Base-by-base conservation (phyloP, 805 yeast genomes). In the Candida verbasci region DNA sequence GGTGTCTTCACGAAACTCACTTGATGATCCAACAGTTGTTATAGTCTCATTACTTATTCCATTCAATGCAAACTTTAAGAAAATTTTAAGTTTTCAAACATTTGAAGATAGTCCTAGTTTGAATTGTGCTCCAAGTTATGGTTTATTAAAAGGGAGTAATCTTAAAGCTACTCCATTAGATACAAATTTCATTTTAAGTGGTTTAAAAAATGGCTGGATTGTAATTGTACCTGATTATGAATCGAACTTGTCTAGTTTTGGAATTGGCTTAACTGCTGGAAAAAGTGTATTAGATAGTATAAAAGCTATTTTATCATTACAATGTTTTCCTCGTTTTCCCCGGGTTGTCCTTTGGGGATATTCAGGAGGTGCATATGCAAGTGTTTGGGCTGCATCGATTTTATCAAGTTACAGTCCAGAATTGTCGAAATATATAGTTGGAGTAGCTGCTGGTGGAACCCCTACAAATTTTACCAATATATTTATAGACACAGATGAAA, bases 331-430 rank as follows among this genome's bases (percentile, higher is more conserved):
- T 20, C 6, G 40, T 3, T 42, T 45, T 37, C 53, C 56, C 10
- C 40, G 44, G 17, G 40, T 50, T 4, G 47, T 43, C 9, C 16
- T 62, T 31, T 64, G 62, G 62, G 70, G 70, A 0, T 64, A 56
- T 35, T 59, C 66, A 4, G 70, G 70, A 11, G 69, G 68, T 9
- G 51, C 66, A 1, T 41, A 60, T 24, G 64, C 69, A 10, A 36
- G 59, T 17, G 54, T 60, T 7, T 63, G 68, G 68, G 67, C 66
- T 9, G 55, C 62, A 3, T 50, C 57, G 8, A 42, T 60, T 18
- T 64, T 58, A 39, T 66, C 68, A 14, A 33, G 39, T 2, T 63
- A 63, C 37, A 66, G 67, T 6, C 60, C 62, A 2, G 68, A 64
- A 43, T 40, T 46, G 18, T 50, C 36, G 33, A 40, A 44, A 10